Evolutionary conservation across 2,329 filamentous ascomycete genomes (phyloP), one percentile per base, ranked within the genome.

Genomic region (Hypoxylon sp.): DNA sequence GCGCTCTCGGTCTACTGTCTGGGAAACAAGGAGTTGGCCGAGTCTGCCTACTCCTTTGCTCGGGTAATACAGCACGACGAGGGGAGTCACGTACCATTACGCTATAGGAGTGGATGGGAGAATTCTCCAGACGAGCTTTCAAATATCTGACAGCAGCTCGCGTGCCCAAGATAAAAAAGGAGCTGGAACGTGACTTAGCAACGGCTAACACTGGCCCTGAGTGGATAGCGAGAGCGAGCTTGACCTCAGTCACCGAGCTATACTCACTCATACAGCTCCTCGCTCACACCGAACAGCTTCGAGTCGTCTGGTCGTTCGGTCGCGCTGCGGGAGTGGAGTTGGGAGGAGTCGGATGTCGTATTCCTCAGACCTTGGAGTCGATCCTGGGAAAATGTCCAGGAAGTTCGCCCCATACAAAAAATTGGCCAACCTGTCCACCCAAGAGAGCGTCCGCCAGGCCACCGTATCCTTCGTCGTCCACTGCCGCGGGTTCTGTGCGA

Each of bases 401-500:
- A 48, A 15, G 18, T n/a, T 15, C 17, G 48, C 37, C 23, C 47
- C 47, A 29, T 27, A 24, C 38, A 35, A 20, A 37, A 23, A 37
- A 48, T 31, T n/a, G n/a, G n/a, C 47, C 33, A 49, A 27, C 48
- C 37, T 46, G 40, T 49, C 51, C 51, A 47, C 35, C 48, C 43
- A 56, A 54, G n/a, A n/a, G n/a, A n/a, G n/a, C n/a, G n/a, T n/a
- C n/a, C n/a, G 42, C 42, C 29, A 49, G 59, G 59, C 61, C 50
- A 59, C 58, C 58, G 51, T 49, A 56, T 62, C 48, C 53, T 56
- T 59, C 51, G 45, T 60, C 48, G 41, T 60, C 67, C 66, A 61
- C 63, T 55, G 59, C 58, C 47, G 55, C 58, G 68, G 67, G 62
- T 69, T 62, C n/a, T 70, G 68, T 70, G 60, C 65, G 51, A 70